Evolutionary conservation across 2,329 filamentous ascomycete genomes (phyloP).

Genomic region (Pleoardoris graminearum): DNA sequence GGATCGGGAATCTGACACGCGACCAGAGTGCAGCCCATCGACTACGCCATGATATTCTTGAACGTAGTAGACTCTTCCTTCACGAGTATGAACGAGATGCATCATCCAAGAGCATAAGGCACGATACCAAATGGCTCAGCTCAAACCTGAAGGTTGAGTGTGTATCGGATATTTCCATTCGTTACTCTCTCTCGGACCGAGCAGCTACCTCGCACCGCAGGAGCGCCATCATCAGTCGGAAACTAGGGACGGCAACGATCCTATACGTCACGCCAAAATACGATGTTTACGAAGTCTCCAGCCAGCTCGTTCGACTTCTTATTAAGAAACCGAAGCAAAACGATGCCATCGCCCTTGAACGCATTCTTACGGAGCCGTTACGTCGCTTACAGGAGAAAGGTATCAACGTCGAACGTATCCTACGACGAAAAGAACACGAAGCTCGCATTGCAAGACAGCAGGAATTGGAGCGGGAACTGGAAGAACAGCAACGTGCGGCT

Average conservation of each 20-base stretch:
- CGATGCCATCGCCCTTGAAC: conserved; percentile 87
- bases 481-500: conserved; percentile 55
- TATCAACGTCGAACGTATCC: conserved; percentile 94
- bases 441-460: conserved; percentile 82
- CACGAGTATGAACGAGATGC: conserved; percentile 75
- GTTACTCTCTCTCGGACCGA: conserved; percentile 73
- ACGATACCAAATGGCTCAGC: conserved; percentile 89
- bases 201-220: conserved; percentile 51
- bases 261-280: conserved; percentile 77
- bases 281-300: conserved; percentile 90
- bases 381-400: conserved; percentile 81
- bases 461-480: conserved; percentile 70
- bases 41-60: conserved; percentile 79
- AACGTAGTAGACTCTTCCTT: conserved; percentile 86
- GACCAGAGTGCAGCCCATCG: conserved; percentile 71
- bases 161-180: conserved; percentile 77
- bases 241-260: conserved; percentile 67
- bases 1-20: conserved; percentile 66
- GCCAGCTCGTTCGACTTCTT: conserved; percentile 79
- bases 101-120: conserved; percentile 66
- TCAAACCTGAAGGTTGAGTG: conserved; percentile 77
- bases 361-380: conserved; percentile 83
- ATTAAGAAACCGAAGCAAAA: conserved; percentile 83
- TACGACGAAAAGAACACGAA: conserved; percentile 84
- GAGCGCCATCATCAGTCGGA: conserved; percentile 73